Base-by-base conservation (phyloP, 768 basidiomycete genomes). In the Lactarius sanguifluus region DNA sequence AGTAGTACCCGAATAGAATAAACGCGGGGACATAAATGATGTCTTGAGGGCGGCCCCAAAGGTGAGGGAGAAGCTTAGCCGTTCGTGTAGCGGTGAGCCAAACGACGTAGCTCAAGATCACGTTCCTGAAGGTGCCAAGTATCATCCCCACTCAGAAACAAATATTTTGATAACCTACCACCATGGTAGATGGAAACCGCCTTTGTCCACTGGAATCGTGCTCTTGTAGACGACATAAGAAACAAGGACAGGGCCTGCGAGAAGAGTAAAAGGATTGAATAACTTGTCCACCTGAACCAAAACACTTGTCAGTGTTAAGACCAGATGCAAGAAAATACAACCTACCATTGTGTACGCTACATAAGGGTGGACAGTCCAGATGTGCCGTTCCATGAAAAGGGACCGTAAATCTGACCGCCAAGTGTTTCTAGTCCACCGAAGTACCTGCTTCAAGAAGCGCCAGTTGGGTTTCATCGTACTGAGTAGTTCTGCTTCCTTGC, bases 401-500 rank as follows among this genome's bases (percentile, higher is more conserved):
- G 89, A 91, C 61, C 95, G 82, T 70, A 96, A 73, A 81, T 96
- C 94, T 2, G 89, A 91, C 60, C 94, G 81, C 94, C 95, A 96
- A 3, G 94, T 96, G 79, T 96, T 96, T 68, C 94, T 79, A 18
- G 94, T 96, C 94, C 94, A 96, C 69, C 94, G 80, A 61, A 96
- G 77, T 15, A 96, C 94, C 75, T 96, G 95, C 79, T 95, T 94
- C 77, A 96, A 79, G 80, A 96, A 96, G 61, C 92, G 83, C 94
- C 94, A 96, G 78, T 96, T 92, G 32, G 93, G 93, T 77, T 96
- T 96, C 94, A 96, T 98, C 60, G 94, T 96, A 75, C 88, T 90
- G 67, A 94, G 79, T 16, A 96, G 79, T 77, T 96, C 94, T 16
- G 87, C 89, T 77, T 92, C 90, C 75, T 84, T 86, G 80, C 90